Evolutionary conservation across 306 rosid genomes (phyloP), one percentile per base, ranked within the genome.

Genomic region (Malus domestica): DNA sequence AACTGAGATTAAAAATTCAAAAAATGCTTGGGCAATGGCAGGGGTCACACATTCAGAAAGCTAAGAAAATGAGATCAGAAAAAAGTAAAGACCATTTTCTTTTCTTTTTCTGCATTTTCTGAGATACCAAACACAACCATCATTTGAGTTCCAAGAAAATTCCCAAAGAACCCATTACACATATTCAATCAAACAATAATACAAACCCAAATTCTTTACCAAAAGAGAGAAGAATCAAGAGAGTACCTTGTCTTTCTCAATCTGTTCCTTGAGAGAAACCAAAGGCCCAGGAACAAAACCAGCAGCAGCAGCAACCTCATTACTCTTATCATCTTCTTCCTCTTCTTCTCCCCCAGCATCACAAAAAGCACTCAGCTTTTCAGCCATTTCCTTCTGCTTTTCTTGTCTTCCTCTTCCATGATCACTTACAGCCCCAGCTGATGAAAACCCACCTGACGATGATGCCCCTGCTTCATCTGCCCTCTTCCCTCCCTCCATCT

Each of bases 181-280:
- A 40, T 14, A 33, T 65, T 52, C 54, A 16, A 59, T 61, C 29
- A 60, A 68, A 62, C 29, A n/a, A 69, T 32, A 25, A 76, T 32
- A 71, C 45, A 71, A 12, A 79, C 5, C 20, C 52, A 70, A 82
- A 52, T 76, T 84, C 83, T 76, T 54, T 32, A 70, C 54, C 23
- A 25, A 65, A 77, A 64, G 60, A 38, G 71, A 72, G 66, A 46
- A 58, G 25, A 33, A 59, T 11, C 58, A 20, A 33, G n/a, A 75
- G 15, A 49, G 22, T 83, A 94, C 98, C 98, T 94, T 88, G 87
- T 94, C 98, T 54, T 71, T 80, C 80, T 90, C 97, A 89, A 94
- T 90, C 88, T 94, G 98, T 51, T 92, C 97, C 86, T 89, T 94
- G 83, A 94, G 98, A 71, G 98, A 86, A 80, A 94, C 78, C 80